Percentiles rank a stretch among this genome's conserved stretches.
phyloP scores from a whole-genome alignment of 2,329 filamentous ascomycete species.

The Fusarium sp. region DNA sequence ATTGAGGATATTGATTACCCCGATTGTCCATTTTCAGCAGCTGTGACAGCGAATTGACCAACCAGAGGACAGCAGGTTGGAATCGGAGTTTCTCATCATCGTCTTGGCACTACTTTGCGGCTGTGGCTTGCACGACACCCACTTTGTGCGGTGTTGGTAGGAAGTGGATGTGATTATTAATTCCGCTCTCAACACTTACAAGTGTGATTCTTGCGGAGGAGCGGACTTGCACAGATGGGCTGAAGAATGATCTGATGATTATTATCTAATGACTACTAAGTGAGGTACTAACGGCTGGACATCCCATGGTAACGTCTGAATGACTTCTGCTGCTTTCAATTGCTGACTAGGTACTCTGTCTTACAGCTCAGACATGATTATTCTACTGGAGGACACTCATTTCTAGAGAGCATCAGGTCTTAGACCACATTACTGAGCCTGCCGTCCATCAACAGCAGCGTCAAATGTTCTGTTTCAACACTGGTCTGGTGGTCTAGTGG shows the following conservation, averaged over 20 bases:
- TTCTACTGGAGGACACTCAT: not conserved
- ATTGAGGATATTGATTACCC: constrained; percentile 16
- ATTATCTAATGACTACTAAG: not conserved
- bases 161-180: constrained; percentile 35
- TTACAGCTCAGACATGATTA: not conserved
- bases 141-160: not conserved
- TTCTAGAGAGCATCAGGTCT: rapidly evolving
- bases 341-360: not conserved
- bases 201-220: constrained; percentile 23
- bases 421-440: not conserved
- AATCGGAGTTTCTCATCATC: constrained; percentile 32
- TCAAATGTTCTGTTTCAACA: not conserved
- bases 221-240: constrained; percentile 34
- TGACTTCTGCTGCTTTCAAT: not conserved
- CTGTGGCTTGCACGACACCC: constrained; percentile 31
- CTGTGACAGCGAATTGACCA: not conserved
- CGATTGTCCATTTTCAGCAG: constrained; percentile 9
- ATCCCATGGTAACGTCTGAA: not conserved
- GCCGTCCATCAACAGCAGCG: not conserved
- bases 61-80: not conserved
- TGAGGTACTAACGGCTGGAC: not conserved
- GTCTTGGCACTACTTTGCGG: not conserved
- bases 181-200: constrained; percentile 13
- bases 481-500: constrained; percentile 68
- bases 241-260: not conserved